A percentile compares a stretch with the other conserved stretches of the same genome.
These are phyloP conservation scores for Ceratobasidium sp. DNA, from an alignment of 1,284 basidiomycete species.

Conservation along the genomic window DNA sequence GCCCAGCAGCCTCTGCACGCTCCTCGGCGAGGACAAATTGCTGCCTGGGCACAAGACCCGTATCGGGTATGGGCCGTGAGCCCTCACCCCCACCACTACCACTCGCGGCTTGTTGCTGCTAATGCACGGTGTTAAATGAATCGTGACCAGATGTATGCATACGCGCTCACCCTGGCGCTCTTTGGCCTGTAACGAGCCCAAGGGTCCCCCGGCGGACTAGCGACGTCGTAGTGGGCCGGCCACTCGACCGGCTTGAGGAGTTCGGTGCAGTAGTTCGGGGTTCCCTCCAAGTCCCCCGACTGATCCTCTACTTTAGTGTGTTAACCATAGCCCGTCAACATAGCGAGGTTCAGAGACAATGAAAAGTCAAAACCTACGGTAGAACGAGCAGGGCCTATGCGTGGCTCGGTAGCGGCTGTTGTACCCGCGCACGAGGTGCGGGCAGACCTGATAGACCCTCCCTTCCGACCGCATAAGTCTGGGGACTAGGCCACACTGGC, in stretches of 20 bases:
- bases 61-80: background rate
- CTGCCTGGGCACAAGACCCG: background rate
- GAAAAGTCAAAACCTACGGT: background rate
- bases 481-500: slow-evolving; percentile 15
- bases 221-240: slow-evolving; percentile 4
- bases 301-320: slow-evolving; percentile 22
- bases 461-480: slow-evolving; percentile 3
- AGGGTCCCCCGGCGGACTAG: background rate
- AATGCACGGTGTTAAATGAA: background rate
- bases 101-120: background rate
- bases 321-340: background rate
- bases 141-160: slow-evolving; percentile 22
- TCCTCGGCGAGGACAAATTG: slow-evolving; percentile 9
- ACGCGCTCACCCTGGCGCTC: background rate
- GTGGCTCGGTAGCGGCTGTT: slow-evolving; percentile 1
- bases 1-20: background rate
- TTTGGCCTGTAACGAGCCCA: slow-evolving; percentile 7
- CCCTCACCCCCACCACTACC: background rate
- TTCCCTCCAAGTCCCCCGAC: background rate
- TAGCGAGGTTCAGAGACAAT: background rate
- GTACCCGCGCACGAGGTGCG: background rate
- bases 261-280: background rate
- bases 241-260: slow-evolving; percentile 10
- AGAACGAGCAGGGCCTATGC: slow-evolving; percentile 14
- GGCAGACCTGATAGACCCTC: slow-evolving; percentile 6